These are phyloP conservation scores for Macrophomina pseudophaseolina DNA, from an alignment of 2,329 filamentous ascomycete species.

Conservation along the genomic window DNA sequence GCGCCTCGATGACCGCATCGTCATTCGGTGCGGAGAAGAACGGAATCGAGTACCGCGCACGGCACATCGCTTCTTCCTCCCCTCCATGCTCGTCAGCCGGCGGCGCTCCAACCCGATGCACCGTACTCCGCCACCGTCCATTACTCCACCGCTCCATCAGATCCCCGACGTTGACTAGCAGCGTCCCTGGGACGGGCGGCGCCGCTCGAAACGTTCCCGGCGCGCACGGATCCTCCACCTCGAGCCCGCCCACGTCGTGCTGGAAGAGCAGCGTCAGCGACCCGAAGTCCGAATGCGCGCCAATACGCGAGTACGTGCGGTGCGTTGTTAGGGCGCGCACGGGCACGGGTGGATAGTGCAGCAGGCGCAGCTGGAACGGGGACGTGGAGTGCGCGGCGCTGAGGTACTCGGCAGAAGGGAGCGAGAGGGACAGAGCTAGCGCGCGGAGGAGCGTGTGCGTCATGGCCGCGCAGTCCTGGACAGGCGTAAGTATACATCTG, in stretches of 20 bases:
- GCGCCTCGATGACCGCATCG: slow-evolving; percentile 46
- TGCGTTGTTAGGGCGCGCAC: slow-evolving; percentile 33
- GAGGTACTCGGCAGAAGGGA: slow-evolving; percentile 30
- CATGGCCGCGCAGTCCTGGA: not conserved
- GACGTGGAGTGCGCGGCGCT: slow-evolving; percentile 34
- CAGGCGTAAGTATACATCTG: not conserved
- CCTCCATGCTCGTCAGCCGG: slow-evolving; percentile 28
- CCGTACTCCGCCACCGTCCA: slow-evolving; percentile 43
- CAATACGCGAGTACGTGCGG: slow-evolving; percentile 40
- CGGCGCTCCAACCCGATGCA: slow-evolving; percentile 46
- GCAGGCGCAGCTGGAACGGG: slow-evolving; percentile 42
- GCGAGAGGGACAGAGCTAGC: slow-evolving; percentile 35
- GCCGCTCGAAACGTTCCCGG: slow-evolving; percentile 39
- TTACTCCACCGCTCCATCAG: slow-evolving; percentile 48
- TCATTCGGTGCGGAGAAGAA: slow-evolving; percentile 48
- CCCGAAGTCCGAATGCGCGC: slow-evolving; percentile 51
- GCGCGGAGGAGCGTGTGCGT: slow-evolving; percentile 37
- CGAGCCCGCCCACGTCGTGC: slow-evolving; percentile 47
- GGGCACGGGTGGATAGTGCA: slow-evolving; percentile 47
- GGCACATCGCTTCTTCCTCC: slow-evolving; percentile 36
- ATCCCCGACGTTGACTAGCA: slow-evolving; percentile 49
- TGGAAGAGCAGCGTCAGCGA: slow-evolving; percentile 51
- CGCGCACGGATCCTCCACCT: slow-evolving; percentile 41
- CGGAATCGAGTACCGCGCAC: slow-evolving; percentile 47
- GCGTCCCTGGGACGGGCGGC: slow-evolving; percentile 37